Base-by-base conservation (phyloP, 768 basidiomycete species). In the Auricularia auricula-judae region DNA sequence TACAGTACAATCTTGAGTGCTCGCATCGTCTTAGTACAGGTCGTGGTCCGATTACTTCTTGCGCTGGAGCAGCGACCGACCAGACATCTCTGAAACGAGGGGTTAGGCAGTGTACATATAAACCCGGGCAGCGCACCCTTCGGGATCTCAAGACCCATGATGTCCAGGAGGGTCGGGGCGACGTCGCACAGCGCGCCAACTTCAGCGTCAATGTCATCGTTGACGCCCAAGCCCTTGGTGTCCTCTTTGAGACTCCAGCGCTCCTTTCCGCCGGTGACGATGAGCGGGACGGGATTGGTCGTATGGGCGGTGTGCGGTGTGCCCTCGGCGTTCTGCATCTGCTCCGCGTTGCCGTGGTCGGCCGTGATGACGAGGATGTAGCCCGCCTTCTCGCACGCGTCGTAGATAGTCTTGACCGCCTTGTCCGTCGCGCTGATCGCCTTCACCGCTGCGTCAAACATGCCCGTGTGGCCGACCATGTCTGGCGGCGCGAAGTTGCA, bases 401-500 rank as follows among this genome's bases (percentile, higher is more conserved):
- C 81, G 76, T 90, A 91, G 66, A 96, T 84, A 3, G 88, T 90
- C 66, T 87, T 89, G 54, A 97, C 93, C 7, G 93, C 94, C 66
- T 82, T 82, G 75, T 98, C 94, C 1, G 94, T 97, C n/a, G 86
- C 84, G 1, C 83, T 78, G 73, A 97, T 89, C 4, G 94, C 95
- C 67, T 87, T 77, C 42, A 96, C 90, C 1, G 95, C 94, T 0
- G 95, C 94, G 1, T 96, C 92, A 75, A 84, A 96, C 34, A 88
- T 77, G 65, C 94, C 95, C 0, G 94, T 97, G 76, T 96, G 95
- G 42, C 95, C 93, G 63, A 96, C 94, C 94, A 97, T 96, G 72
- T 98, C 94, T 3, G 94, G 94, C 42, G 94, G 94, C 3, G 94
- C 94, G 74, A 96, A 97, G 77, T 96, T 97, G 79, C 93, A 96